Base-by-base conservation (phyloP, 306 rosid species). In the Astragalus glycyphyllos region DNA sequence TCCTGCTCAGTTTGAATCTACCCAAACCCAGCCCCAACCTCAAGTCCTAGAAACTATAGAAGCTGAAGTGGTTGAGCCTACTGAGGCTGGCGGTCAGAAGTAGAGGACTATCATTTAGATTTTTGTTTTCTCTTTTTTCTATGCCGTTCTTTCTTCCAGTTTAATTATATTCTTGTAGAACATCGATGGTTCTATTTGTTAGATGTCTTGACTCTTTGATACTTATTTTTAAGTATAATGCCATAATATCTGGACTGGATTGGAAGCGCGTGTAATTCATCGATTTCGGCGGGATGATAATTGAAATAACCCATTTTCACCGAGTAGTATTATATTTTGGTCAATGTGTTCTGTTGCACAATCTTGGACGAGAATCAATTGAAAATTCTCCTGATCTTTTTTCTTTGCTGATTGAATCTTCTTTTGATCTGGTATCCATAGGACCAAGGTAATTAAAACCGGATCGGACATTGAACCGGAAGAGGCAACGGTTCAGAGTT, bases 31-130 rank as follows among this genome's bases (percentile, higher is more conserved):
- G n/a, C 75, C 75, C 8, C 89, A 31, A 47, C 75, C 75, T 7
- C 63, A 50, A 9, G 47, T 14, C 75, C 49, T 59, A 13, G 83
- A 82, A 74, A 76, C 69, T 32, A 26, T 80, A 48, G 89, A 85
- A 80, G 89, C 89, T 62, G 87, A 85, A 82, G 81, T 85, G 57
- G 87, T 85, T 3, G 97, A 95, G 77, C 87, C 90, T 7, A 83
- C 77, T 8, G 83, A 81, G 55, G 86, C 86, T 41, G 90, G 84
- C 26, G 14, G 42, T 70, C 85, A 81, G 78, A 91, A 91, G 83
- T 87, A 87, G 76, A 83, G 77, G 76, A 73, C 9, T 55, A 8
- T 37, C 2, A 14, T 17, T 17, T 11, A 51, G 47, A 20, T 74
- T 79, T 66, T 32, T 66, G 56, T 71, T 31, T 71, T 23, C 16